Evolutionary conservation across 352 stramenopile genomes (phyloP).

Genomic region (Pythium apleroticum): DNA sequence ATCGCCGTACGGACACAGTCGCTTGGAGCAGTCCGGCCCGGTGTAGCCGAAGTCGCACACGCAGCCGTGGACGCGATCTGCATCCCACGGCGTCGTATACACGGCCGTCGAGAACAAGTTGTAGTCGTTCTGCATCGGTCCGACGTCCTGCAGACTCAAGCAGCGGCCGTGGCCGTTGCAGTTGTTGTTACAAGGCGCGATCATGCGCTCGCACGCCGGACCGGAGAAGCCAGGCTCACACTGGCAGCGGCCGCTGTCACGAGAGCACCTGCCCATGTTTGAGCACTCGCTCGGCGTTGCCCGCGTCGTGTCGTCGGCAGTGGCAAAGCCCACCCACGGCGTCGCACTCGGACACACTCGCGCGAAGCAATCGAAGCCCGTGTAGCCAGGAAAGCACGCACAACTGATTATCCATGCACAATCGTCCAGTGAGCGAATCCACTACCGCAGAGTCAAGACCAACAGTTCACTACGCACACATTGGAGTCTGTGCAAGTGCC

Average conservation of each 20-base stretch:
- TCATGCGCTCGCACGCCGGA: constrained; percentile 54
- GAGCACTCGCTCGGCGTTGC: constrained; percentile 56
- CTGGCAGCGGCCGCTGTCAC: constrained; percentile 65
- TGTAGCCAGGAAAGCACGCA: constrained; percentile 82
- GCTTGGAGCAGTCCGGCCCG: constrained; percentile 82
- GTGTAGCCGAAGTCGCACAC: constrained; percentile 90
- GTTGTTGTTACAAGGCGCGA: constrained; percentile 69
- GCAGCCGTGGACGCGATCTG: constrained; percentile 81
- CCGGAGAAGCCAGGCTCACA: constrained; percentile 81
- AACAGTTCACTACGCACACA: constrained; percentile 32
- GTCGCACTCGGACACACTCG: constrained; percentile 69
- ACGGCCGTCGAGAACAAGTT: constrained; percentile 57
- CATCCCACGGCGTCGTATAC: constrained; percentile 81
- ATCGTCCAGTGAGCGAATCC: not conserved
- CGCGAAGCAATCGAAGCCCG: constrained; percentile 84
- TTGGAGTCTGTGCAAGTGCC: constrained; percentile 56
- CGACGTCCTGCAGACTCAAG: constrained; percentile 66
- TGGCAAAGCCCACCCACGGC: constrained; percentile 60
- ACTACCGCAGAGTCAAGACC: not conserved
- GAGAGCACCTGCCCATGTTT: constrained; percentile 78
- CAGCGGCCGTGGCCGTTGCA: constrained; percentile 92
- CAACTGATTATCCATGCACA: constrained; percentile 53
- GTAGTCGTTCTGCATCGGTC: constrained; percentile 51
- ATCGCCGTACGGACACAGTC: constrained; percentile 86
- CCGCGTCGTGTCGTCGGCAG: constrained; percentile 41